These are phyloP conservation scores for Phialophora verrucosa DNA, from an alignment of 2,329 filamentous ascomycete genomes.

Conservation along the genomic window DNA sequence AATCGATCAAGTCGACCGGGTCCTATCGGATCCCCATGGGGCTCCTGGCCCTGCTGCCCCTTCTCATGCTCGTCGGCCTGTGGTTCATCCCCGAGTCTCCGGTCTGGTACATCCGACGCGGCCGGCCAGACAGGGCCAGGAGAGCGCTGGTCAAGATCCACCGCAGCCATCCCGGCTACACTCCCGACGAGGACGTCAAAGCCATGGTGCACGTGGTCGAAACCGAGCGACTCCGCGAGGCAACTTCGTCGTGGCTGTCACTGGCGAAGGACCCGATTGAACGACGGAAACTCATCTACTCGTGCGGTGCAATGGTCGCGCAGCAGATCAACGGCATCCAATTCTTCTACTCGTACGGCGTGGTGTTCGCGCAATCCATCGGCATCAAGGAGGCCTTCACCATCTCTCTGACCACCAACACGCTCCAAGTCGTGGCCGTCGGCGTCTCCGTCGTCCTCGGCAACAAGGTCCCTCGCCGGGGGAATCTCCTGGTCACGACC, in stretches of 20 bases:
- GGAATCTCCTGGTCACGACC: slow-evolving; percentile 22
- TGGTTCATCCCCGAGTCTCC: slow-evolving; percentile 42
- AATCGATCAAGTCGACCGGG: slow-evolving; percentile 37
- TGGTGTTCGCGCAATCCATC: slow-evolving; percentile 27
- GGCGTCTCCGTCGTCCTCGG: slow-evolving; percentile 17
- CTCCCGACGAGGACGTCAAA: neutral
- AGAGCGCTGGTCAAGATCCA: slow-evolving; percentile 46
- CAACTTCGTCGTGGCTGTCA: slow-evolving; percentile 47
- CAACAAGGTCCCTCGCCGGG: slow-evolving; percentile 17
- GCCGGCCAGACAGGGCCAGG: slow-evolving; percentile 42
- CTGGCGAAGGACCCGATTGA: slow-evolving; percentile 54
- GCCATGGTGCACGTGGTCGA: slow-evolving; percentile 14
- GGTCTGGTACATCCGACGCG: slow-evolving; percentile 45
- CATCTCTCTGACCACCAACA: slow-evolving; percentile 20
- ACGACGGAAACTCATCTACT: slow-evolving; percentile 52
- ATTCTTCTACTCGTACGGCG: slow-evolving; percentile 27
- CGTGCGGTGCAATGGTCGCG: slow-evolving; percentile 22
- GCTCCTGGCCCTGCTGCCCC: slow-evolving; percentile 39
- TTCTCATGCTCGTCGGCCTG: slow-evolving; percentile 40
- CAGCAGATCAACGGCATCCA: slow-evolving; percentile 31
- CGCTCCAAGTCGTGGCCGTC: slow-evolving; percentile 23
- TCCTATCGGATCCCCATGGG: slow-evolving; percentile 44
- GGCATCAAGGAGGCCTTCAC: slow-evolving; percentile 26
- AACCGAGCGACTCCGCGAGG: slow-evolving; percentile 15
- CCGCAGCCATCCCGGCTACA: slow-evolving; percentile 14